These are phyloP conservation scores for Bisporella sp. DNA, from an alignment of 2,329 filamentous ascomycete genomes.

Conservation along the genomic window DNA sequence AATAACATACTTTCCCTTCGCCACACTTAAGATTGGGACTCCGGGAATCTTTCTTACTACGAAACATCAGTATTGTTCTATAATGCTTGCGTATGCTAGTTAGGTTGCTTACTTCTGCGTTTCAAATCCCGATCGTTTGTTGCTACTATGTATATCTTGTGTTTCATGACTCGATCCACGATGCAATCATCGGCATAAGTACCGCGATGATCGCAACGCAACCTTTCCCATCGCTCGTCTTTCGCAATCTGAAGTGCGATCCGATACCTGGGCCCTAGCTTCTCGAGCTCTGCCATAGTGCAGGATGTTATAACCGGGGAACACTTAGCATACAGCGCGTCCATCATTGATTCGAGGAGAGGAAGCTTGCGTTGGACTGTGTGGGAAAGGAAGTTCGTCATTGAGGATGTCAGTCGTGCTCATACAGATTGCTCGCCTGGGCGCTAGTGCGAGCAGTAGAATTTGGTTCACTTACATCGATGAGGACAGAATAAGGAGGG, in stretches of 20 bases:
- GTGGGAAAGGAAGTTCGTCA: conserved; percentile 78
- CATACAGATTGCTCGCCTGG: too few species aligned
- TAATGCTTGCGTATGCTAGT: too few species aligned
- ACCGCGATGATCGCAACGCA: conserved; percentile 87
- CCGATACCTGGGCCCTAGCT: conserved; percentile 81
- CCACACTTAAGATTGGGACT: conserved; percentile 66
- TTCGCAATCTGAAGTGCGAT: conserved; percentile 80
- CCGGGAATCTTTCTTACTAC: conserved; percentile 60
- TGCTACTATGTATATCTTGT: conserved; percentile 72
- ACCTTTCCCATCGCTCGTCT: conserved; percentile 80
- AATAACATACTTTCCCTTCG: conserved; percentile 87
- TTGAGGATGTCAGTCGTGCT: too few species aligned
- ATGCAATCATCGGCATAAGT: conserved; percentile 82
- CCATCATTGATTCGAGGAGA: conserved; percentile 84
- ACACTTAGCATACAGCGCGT: conserved; percentile 86
- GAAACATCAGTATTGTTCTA: too few species aligned
- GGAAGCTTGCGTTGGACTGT: conserved; percentile 88
- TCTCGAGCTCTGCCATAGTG: conserved; percentile 80
- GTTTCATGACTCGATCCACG: conserved; percentile 64
- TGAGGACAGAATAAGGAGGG: conserved; percentile 55
- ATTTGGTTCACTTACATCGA: too few species aligned
- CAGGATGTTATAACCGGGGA: conserved; percentile 81
- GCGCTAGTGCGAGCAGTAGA: too few species aligned
- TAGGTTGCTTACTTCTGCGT: conserved; percentile 41
- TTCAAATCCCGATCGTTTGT: conserved; percentile 77